A percentile compares a stretch with the other conserved stretches of the same genome.
phyloP scores from a whole-genome alignment of 208 protist species.

The Wallacemonas sp. region DNA sequence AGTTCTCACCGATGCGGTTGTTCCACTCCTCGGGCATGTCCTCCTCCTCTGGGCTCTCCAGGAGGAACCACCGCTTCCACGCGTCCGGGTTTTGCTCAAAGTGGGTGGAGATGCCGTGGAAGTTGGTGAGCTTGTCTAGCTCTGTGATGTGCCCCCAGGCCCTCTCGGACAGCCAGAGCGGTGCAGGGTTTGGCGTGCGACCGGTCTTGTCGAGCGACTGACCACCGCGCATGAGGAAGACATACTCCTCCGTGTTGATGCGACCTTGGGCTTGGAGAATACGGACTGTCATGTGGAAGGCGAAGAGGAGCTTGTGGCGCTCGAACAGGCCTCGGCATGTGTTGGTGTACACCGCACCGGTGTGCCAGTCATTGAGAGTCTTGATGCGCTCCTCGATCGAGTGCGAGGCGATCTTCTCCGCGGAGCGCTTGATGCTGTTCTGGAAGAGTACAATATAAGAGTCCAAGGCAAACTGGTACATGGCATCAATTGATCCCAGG shows the following conservation, averaged over 20 bases:
- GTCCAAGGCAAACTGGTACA: conserved; percentile 99
- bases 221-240: conserved; percentile 97
- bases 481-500: conserved; percentile 96
- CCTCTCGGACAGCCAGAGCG: conserved; percentile 94
- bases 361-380: conserved; percentile 97
- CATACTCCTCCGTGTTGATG: conserved; percentile 97
- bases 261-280: conserved; percentile 91
- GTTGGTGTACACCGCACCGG: conserved; percentile 96
- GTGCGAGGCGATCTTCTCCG: conserved; percentile 88
- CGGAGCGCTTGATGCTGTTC: conserved; percentile 93
- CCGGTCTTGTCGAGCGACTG: conserved; percentile 94
- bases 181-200: conserved; percentile 93
- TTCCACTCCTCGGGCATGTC: conserved; percentile 96
- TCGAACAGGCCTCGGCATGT: conserved; percentile 99
- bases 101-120: conserved; percentile 92
- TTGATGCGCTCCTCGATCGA: conserved; percentile 92
- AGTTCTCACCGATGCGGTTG: conserved; percentile 76
- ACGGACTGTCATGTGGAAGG: conserved; percentile 98
- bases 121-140: conserved; percentile 95
- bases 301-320: conserved; percentile 98
- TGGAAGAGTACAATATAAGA: conserved; percentile 97
- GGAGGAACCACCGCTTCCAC: conserved; percentile 96
- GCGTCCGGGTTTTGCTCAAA: conserved; percentile 95
- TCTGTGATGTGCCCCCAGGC: conserved; percentile 98
- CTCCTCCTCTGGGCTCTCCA: conserved; percentile 93